phyloP scores from a whole-genome alignment of 371 early-diverging fungal genomes.

The Homolaphlyctis polyrhiza region DNA sequence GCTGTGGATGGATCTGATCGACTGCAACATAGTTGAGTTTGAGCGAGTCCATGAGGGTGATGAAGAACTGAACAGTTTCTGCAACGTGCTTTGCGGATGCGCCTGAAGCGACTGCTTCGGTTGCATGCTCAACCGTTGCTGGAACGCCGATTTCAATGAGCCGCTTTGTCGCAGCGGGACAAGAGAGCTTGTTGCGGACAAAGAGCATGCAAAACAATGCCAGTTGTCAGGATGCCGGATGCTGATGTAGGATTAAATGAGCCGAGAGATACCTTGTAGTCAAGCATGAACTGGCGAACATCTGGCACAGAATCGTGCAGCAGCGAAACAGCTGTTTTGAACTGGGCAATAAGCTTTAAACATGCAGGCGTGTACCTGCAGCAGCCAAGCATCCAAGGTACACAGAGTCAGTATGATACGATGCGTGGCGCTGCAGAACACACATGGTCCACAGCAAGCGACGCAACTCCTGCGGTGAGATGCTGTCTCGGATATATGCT shows the following conservation, averaged over 20 bases:
- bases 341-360: constrained; percentile 84
- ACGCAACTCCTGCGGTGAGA: constrained; percentile 67
- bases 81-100: constrained; percentile 73
- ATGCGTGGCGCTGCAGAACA: background rate
- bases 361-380: constrained; percentile 85
- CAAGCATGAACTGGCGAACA: constrained; percentile 73
- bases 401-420: background rate
- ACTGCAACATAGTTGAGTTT: constrained; percentile 81
- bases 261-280: constrained; percentile 60
- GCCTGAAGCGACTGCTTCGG: constrained; percentile 30
- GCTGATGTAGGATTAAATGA: too few relatives aligned
- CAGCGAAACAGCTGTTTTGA: constrained; percentile 83
- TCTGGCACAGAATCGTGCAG: constrained; percentile 61
- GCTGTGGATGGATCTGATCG: constrained; percentile 86
- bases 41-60: constrained; percentile 88
- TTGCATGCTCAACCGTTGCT: constrained; percentile 82
- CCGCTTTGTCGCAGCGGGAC: constrained; percentile 77
- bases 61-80: constrained; percentile 82
- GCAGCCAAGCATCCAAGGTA: background rate
- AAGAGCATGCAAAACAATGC: too few relatives aligned
- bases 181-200: constrained; percentile 48
- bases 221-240: too few relatives aligned
- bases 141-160: constrained; percentile 80
- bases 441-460: background rate
- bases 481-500: constrained; percentile 87